Conservation (phyloP, 139 green algal species). For the Spirogloea muscicola region DNA sequence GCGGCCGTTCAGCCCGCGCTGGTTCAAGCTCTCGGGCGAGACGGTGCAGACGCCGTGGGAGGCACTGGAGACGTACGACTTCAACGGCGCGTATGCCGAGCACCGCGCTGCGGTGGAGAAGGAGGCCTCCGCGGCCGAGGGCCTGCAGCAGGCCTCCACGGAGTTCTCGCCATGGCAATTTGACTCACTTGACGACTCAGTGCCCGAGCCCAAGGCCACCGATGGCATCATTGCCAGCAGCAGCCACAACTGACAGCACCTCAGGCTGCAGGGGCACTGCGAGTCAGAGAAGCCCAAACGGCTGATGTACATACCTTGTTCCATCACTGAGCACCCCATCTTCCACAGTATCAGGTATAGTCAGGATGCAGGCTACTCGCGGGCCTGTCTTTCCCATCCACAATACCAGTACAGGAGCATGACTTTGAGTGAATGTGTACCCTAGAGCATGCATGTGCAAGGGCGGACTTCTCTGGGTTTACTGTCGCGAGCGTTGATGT, state of each 20-base stretch:
- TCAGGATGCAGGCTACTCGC: too few species aligned
- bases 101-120: conserved; percentile 7
- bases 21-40: conserved; percentile 35
- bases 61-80: conserved; percentile 23
- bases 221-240: conserved; percentile 1
- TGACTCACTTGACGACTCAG: background rate
- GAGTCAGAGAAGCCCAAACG: background rate
- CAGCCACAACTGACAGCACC: background rate
- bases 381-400: too few species aligned
- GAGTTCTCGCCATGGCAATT: conserved; percentile 33
- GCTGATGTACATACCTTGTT: background rate
- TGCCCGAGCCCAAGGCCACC: background rate
- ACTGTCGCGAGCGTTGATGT: too few species aligned
- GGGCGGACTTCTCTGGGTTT: too few species aligned
- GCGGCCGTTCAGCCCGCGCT: conserved; percentile 8
- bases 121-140: background rate
- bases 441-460: too few species aligned
- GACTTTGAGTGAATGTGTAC: too few species aligned
- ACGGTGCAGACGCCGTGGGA: conserved; percentile 21
- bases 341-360: too few species aligned
- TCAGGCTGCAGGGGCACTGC: background rate
- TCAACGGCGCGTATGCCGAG: conserved; percentile 2
- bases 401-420: too few species aligned
- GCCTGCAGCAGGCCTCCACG: background rate
- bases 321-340: too few species aligned